phyloP scores from a whole-genome alignment of 805 yeast species.

The Diddensiella santjacobensis region DNA sequence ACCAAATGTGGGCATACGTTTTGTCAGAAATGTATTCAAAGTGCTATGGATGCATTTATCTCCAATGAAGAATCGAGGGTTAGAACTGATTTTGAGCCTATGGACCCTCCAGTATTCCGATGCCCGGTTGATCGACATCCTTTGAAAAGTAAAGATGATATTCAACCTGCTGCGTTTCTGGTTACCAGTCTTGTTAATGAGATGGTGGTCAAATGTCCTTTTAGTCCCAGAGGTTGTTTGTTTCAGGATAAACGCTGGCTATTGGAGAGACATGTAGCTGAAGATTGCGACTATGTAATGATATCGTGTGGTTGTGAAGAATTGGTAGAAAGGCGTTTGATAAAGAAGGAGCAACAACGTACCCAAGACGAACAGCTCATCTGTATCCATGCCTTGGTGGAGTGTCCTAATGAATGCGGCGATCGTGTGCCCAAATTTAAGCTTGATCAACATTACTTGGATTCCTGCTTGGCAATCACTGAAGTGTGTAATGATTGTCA shows the following conservation, averaged over 20 bases:
- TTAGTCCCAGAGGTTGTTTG: constrained; percentile 49
- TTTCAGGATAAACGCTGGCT: constrained; percentile 60
- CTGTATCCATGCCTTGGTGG: constrained; percentile 23
- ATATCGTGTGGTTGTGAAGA: constrained; percentile 36
- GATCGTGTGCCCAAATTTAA: constrained; percentile 13
- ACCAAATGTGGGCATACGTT: constrained; percentile 69
- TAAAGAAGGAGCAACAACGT: not conserved
- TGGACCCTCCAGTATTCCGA: constrained; percentile 17
- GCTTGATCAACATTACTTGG: constrained; percentile 21
- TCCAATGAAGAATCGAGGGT: constrained; percentile 2
- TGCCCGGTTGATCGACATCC: constrained; percentile 64
- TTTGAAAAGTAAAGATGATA: constrained; percentile 35
- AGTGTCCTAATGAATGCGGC: constrained; percentile 25
- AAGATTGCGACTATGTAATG: constrained; percentile 39
- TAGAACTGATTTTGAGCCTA: too few species aligned
- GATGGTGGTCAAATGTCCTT: constrained; percentile 53
- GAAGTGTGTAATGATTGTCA: constrained; percentile 18
- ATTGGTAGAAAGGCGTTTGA: constrained; percentile 10
- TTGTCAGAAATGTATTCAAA: constrained; percentile 49
- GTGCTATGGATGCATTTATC: constrained; percentile 23
- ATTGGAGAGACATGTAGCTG: constrained; percentile 46
- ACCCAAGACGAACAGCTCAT: not conserved
- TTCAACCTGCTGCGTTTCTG: constrained; percentile 46
- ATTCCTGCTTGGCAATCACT: constrained; percentile 6
- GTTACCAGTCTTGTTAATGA: constrained; percentile 60